Evolutionary conservation across 345 rosid species (phyloP), one percentile per base, ranked within the genome.

Genomic region (Corchorus olitorius): DNA sequence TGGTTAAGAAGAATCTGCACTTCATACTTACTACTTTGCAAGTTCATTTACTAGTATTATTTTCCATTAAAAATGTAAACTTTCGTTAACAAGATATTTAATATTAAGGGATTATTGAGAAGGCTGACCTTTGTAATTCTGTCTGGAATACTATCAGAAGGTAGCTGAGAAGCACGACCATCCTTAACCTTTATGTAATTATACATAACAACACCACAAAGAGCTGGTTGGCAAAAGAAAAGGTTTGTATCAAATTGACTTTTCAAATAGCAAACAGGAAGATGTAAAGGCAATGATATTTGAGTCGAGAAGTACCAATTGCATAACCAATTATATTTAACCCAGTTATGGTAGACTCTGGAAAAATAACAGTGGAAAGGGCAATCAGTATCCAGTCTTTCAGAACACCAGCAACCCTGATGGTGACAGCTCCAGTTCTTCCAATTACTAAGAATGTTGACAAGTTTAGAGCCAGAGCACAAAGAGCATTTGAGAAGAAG

Each of bases 371-470:
- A 3, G 97, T 93, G 19, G 98, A 94, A 78, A 94, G 98, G 70
- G 98, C 99, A 77, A 93, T 93, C 64, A 96, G 84, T 82, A 93
- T 96, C 98, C 99, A 96, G 81, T 93, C 99, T 83, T 93, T 96
- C 50, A 96, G 86, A 76, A 93, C 98, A 56, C 99, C 98, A 74
- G 98, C 99, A 75, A 96, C 99, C 72, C 98, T 88, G 72, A 93
- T 85, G 33, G 97, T 93, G 62, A 96, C 95, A 0, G 99, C 99
- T 70, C 98, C 98, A 53, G 97, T 96, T 90, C 98, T 89, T 46
- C 97, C 98, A 43, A 93, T 92, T 11, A 96, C 98, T 77, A 96
- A 82, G 89, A 93, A 96, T 81, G 87, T 92, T 80, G 98, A 90
- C 85, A 92, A 87, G 83, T 96, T 92, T 87, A 96, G 82, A 75